Percentiles rank a stretch among this genome's conserved stretches.
Conservation (phyloP, 495 filamentous ascomycete genomes). For the Aspergillus cristatus region DNA sequence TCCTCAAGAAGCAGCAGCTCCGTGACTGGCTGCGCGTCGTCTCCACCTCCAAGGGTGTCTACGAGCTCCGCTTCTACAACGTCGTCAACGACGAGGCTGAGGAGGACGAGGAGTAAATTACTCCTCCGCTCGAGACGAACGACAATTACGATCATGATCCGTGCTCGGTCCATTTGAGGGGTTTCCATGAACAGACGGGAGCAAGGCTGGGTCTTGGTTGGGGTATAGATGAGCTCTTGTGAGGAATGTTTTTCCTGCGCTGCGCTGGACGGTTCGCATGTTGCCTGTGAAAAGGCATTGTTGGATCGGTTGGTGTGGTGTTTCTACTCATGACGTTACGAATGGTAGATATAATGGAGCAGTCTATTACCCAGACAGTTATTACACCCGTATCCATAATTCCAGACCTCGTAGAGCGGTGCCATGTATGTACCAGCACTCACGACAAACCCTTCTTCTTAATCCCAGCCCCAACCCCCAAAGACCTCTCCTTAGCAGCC, state of each 20-base stretch:
- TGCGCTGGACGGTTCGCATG: background rate
- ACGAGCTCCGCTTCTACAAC: slow-evolving; percentile 99
- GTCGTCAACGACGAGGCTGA: slow-evolving; percentile 95
- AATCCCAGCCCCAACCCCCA: slow-evolving; percentile 15
- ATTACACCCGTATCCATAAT: no score
- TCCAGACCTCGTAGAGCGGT: no score
- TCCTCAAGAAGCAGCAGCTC: slow-evolving; percentile 99
- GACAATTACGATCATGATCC: slow-evolving; percentile 6
- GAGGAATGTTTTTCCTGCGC: background rate
- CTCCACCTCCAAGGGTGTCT: slow-evolving; percentile 90
- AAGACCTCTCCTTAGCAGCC: slow-evolving; percentile 2
- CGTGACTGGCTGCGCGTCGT: slow-evolving; percentile 99
- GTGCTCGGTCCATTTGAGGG: slow-evolving; percentile 5
- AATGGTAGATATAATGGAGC: slow-evolving; percentile 20
- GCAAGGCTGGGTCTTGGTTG: background rate
- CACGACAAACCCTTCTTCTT: slow-evolving; percentile 17
- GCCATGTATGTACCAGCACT: no score
- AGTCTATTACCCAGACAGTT: slow-evolving; percentile 13
- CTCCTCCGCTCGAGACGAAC: slow-evolving; percentile 1
- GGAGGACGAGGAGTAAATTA: slow-evolving; percentile 90
- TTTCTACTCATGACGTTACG: slow-evolving; percentile 24
- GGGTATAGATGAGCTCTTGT: slow-evolving; percentile 6
- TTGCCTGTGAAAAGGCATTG: slow-evolving; percentile 11
- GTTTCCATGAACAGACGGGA: slow-evolving; percentile 3
- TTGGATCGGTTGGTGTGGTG: background rate